Conservation (phyloP, 2,329 filamentous ascomycete genomes). For the Aspergillus terreus region DNA sequence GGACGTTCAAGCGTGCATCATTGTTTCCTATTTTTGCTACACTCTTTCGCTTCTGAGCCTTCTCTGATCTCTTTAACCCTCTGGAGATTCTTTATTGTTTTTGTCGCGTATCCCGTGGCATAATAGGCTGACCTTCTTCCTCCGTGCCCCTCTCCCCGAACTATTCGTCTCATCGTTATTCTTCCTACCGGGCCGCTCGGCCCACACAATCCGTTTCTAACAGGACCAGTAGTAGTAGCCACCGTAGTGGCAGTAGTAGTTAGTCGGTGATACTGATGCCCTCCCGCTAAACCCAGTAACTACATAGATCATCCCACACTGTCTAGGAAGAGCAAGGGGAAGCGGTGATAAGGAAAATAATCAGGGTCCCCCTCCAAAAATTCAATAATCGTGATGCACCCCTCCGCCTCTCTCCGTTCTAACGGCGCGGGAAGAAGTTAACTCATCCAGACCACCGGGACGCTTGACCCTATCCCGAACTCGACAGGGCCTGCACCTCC, state of each 20-base stretch:
- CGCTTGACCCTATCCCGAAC: neutral
- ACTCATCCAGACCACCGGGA: constrained; percentile 6
- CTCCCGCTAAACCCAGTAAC: constrained; percentile 11
- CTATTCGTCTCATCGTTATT: constrained; percentile 13
- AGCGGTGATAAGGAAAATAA: neutral
- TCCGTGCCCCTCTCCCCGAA: constrained; percentile 3
- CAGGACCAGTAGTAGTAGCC: constrained; percentile 7
- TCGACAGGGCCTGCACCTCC: neutral
- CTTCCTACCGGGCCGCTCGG: constrained; percentile 17
- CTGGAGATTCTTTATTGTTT: neutral
- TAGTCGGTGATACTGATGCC: constrained; percentile 6
- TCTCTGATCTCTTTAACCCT: neutral
- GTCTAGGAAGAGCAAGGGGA: constrained; percentile 10
- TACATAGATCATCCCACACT: constrained; percentile 16
- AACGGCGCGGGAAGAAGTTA: neutral
- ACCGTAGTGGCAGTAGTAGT: neutral
- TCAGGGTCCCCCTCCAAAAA: neutral
- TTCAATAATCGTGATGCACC: neutral
- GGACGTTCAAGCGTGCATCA: no score
- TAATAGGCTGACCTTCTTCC: constrained; percentile 1
- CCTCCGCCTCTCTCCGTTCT: neutral
- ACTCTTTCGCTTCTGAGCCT: no score
- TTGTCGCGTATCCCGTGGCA: no score
- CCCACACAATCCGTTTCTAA: constrained; percentile 16
- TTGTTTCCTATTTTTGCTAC: neutral